Evolutionary conservation across 176 grass and related monocot genomes (phyloP), one percentile per base, ranked within the genome.

Genomic region (Oryza brachyantha): DNA sequence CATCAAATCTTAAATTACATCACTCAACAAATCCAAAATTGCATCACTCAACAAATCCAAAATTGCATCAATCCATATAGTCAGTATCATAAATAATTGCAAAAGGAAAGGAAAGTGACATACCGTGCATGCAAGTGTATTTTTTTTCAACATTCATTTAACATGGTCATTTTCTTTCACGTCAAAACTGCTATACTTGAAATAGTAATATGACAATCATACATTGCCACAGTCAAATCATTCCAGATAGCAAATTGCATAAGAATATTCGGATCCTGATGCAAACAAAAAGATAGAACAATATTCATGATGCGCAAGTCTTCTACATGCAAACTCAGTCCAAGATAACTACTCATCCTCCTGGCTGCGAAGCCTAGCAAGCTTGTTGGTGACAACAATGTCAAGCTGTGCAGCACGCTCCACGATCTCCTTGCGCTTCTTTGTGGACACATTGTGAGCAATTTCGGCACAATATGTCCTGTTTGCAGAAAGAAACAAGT

Each of bases 381-480:
- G 83, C 54, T 79, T 88, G 86, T 91, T 94, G 38, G 92, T 94
- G 59, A 94, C 83, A 22, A 91, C 92, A 37, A 94, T 74, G 64
- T 94, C 92, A 7, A 94, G 92, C 35, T 86, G 86, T 1, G 87
- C 91, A 31, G 91, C 91, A 2, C 81, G 91, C 84, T 93, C 87
- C 6, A 93, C 91, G 3, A 93, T 93, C 61, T 88, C 79, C 88
- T 91, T 94, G 29, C 83, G 85, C 60, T 94, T 94, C 60, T 41
- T 60, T 0, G 92, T 91, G 24, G 88, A 94, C 4, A 91, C 83
- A 0, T 91, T 83, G 10, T 94, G 91, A 0, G 92, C 86, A 4
- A 91, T 94, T 31, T 94, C 92, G 43, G 88, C 86, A 27, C 88
- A 88, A 79, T 94, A 86, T 0, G 67, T 94, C 83, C 88, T 94